Conservation (phyloP, 2,329 filamentous ascomycete genomes). For the Uncinocarpus reesii region DNA sequence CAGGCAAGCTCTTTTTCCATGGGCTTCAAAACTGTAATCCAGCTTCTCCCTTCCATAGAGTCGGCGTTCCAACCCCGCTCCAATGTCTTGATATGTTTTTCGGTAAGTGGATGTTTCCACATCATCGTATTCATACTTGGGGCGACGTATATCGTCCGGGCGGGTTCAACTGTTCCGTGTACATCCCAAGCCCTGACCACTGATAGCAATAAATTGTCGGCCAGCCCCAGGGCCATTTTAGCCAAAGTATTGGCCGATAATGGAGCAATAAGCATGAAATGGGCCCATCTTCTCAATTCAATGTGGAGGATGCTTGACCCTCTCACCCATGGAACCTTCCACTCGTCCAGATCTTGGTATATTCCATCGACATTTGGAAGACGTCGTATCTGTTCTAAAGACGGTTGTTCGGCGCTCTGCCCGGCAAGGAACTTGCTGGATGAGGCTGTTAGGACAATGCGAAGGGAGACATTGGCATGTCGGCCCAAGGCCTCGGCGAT, state of each 20-base stretch:
- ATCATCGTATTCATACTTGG: constrained; percentile 78
- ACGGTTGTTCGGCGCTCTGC: constrained; percentile 67
- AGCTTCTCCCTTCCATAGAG: constrained; percentile 28
- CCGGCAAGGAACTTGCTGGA: constrained; percentile 66
- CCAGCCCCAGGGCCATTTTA: constrained; percentile 68
- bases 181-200: constrained; percentile 83
- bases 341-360: constrained; percentile 79
- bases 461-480: constrained; percentile 56
- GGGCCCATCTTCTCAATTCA: constrained; percentile 70
- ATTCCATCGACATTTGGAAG: constrained; percentile 68
- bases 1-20: constrained; percentile 52
- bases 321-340: constrained; percentile 65
- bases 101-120: constrained; percentile 74
- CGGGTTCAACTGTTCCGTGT: constrained; percentile 32
- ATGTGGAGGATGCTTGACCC: constrained; percentile 82
- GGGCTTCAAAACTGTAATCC: constrained; percentile 24
- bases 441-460: constrained; percentile 67
- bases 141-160: constrained; percentile 55
- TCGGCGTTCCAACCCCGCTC: constrained; percentile 57
- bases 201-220: constrained; percentile 62
- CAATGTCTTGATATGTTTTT: constrained; percentile 55
- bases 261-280: constrained; percentile 70
- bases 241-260: constrained; percentile 77
- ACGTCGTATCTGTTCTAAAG: constrained; percentile 47
- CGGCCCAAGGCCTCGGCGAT: constrained; percentile 44